Evolutionary conservation across 805 yeast genomes (phyloP).

Genomic region (Metschnikowia arizonensis): DNA sequence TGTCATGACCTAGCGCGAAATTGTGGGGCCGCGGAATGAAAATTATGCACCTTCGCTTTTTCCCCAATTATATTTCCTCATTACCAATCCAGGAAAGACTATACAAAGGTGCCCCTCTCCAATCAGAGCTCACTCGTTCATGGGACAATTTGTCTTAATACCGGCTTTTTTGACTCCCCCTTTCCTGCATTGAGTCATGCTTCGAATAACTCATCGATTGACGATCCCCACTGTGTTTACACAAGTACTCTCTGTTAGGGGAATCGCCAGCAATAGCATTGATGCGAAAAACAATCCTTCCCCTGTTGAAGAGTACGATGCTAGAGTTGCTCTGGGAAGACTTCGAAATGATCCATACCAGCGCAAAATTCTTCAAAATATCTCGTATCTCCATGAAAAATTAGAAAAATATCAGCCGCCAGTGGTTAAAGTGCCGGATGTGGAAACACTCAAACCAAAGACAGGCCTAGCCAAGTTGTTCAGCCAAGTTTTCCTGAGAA

Average conservation of each 20-base stretch:
- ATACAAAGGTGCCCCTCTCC: neutral
- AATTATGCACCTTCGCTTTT: neutral
- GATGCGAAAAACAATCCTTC: conserved; percentile 15
- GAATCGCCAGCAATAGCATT: conserved; percentile 4
- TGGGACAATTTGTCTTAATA: neutral
- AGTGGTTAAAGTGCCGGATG: conserved; percentile 47
- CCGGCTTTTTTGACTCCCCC: too few species aligned
- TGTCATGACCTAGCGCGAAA: conserved; percentile 2
- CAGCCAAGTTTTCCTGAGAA: conserved; percentile 8
- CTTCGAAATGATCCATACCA: conserved; percentile 77
- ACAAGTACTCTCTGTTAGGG: neutral
- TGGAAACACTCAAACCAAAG: conserved; percentile 49
- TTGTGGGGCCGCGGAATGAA: conserved; percentile 6
- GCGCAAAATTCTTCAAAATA: conserved; percentile 59
- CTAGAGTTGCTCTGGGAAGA: conserved; percentile 44
- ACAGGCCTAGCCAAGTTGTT: conserved; percentile 40
- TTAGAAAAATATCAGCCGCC: conserved; percentile 62
- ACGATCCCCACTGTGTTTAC: neutral
- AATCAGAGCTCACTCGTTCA: neutral
- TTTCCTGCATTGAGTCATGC: neutral
- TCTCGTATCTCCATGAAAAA: conserved; percentile 56
- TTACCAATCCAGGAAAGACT: conserved; percentile 2
- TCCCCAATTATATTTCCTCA: conserved; percentile 2
- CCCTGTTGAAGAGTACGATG: conserved; percentile 51
- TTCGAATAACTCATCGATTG: neutral